phyloP scores from a whole-genome alignment of 257 asterid species.

The Parsonsia alboflavescens region DNA sequence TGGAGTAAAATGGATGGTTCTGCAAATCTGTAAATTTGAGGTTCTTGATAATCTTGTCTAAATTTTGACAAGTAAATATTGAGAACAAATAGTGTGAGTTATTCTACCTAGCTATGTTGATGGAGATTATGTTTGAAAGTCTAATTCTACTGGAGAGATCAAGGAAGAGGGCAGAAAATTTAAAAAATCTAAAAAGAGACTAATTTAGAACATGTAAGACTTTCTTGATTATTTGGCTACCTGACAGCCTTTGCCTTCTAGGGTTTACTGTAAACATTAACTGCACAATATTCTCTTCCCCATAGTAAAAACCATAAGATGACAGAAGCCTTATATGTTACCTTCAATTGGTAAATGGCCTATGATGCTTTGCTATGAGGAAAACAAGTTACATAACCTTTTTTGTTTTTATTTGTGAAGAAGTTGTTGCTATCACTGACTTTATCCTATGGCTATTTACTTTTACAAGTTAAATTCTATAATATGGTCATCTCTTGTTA shows the following conservation, averaged over 20 bases:
- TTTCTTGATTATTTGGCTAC: not conserved
- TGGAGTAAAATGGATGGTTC: not conserved
- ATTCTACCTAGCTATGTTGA: not conserved
- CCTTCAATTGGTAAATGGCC: not conserved
- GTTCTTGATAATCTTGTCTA: not conserved
- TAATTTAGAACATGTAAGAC: not conserved
- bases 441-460: not conserved
- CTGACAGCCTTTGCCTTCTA: not conserved
- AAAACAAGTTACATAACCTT: not conserved
- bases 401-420: not conserved
- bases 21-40: not conserved
- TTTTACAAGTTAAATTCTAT: not conserved
- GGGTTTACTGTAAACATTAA: not conserved
- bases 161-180: not conserved
- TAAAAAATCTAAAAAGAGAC: not conserved
- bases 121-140: not conserved
- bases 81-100: not conserved
- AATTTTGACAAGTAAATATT: not conserved
- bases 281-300: not conserved
- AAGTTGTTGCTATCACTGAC: not conserved
- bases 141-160: too few species aligned
- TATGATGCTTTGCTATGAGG: not conserved
- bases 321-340: not conserved
- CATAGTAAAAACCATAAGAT: not conserved
- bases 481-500: not conserved